Base-by-base conservation (phyloP, 495 filamentous ascomycete species). In the Neurospora sp. region DNA sequence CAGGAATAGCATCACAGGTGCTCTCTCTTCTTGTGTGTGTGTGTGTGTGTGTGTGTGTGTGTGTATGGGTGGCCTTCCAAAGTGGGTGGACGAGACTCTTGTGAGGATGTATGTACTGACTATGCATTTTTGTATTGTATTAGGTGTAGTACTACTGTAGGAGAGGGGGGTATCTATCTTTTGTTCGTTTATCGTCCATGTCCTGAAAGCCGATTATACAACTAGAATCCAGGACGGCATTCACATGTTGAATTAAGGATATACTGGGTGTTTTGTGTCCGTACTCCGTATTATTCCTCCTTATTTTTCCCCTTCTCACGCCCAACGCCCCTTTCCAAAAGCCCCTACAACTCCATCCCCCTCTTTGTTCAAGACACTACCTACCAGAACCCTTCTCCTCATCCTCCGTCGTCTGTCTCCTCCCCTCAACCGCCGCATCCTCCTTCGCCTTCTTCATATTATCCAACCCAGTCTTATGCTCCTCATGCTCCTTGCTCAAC, bases 381-480 rank as follows among this genome's bases (percentile, higher is more conserved):
- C 20, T 10, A 20, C 39, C 16, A 46, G 14, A n/a, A 40, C 6
- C 72, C 74, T 74, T 76, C 66, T 79, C 77, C 41, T 77, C 71
- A n/a, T 77, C 78, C 11, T 10, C 41, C 16, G 54, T 12, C 10
- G 23, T 27, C 54, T 14, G 54, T n/a, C 14, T 48, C 39, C 20
- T 41, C 38, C 8, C 27, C 40, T 69, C 46, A 11, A 16, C n/a
- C 62, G 41, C n/a, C 5, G 23, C 31, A 38, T 73, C 40, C 38
- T 74, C 71, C 44, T 70, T 72, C 39, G 75, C 69, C 59, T 59
- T 82, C 86, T 39, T 72, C 77, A 86, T 80, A n/a, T 77, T 80
- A 14, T 86, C 83, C 69, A 93, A 79, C 8, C 91, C 91, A 0
- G 90, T 92, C 81, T 89, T 90, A 39, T 88, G 84, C 72, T 90